Evolutionary conservation across 2,329 filamentous ascomycete species (phyloP).

Genomic region (Alternaria sp.): DNA sequence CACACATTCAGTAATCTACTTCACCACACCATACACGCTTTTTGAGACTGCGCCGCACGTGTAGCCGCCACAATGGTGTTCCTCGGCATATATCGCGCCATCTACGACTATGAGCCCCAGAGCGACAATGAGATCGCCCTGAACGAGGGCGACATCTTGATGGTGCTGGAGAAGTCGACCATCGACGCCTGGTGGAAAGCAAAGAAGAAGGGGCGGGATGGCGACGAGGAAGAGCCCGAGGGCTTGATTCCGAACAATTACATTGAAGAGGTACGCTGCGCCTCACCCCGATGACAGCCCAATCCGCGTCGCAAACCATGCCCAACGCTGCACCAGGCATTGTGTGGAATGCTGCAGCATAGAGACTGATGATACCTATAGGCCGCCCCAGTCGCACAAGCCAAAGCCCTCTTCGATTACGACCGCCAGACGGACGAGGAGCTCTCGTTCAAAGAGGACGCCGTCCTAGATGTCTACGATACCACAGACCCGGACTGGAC

Average conservation of each 20-base stretch:
- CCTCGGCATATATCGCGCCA: slow-evolving; percentile 84
- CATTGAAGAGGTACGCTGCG: slow-evolving; percentile 75
- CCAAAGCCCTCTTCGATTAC: slow-evolving; percentile 97
- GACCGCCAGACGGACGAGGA: slow-evolving; percentile 97
- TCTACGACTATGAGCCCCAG: slow-evolving; percentile 93
- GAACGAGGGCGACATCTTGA: slow-evolving; percentile 84
- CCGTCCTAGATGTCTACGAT: slow-evolving; percentile 83
- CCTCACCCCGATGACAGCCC: neutral
- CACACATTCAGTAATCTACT: slow-evolving; percentile 22
- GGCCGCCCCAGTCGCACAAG: slow-evolving; percentile 69
- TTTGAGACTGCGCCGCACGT: slow-evolving; percentile 22
- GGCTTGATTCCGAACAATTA: slow-evolving; percentile 95
- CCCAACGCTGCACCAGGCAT: neutral
- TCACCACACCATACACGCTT: neutral
- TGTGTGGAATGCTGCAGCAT: neutral
- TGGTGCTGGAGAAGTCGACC: slow-evolving; percentile 79
- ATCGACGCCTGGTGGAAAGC: slow-evolving; percentile 92
- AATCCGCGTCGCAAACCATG: neutral
- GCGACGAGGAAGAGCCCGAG: slow-evolving; percentile 89
- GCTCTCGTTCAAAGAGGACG: slow-evolving; percentile 91
- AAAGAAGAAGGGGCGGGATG: slow-evolving; percentile 79
- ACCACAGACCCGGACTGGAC: slow-evolving; percentile 96
- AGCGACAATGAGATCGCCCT: slow-evolving; percentile 85
- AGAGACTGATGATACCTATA: slow-evolving; percentile 35
- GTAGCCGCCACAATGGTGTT: slow-evolving; percentile 73